phyloP scores from a whole-genome alignment of 306 rosid genomes.

The Ammopiptanthus mongolicus region DNA sequence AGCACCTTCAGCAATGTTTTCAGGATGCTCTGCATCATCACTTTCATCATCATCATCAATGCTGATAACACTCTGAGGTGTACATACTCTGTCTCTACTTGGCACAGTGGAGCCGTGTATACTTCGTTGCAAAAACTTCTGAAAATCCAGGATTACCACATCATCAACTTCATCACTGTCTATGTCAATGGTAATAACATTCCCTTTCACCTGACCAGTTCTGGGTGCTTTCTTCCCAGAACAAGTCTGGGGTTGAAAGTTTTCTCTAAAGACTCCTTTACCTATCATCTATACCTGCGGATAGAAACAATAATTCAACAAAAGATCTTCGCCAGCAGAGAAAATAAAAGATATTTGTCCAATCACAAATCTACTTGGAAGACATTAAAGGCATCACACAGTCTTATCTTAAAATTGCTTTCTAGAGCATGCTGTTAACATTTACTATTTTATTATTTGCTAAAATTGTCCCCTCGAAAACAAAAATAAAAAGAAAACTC shows the following conservation, averaged over 20 bases:
- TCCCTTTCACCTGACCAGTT: slow-evolving; percentile 32
- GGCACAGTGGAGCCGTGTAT: slow-evolving; percentile 29
- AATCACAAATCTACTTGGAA: background rate
- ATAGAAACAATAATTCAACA: slow-evolving; percentile 3
- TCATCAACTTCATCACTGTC: slow-evolving; percentile 57
- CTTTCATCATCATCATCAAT: slow-evolving; percentile 59
- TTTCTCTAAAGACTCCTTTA: slow-evolving; percentile 36
- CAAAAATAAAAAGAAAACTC: background rate
- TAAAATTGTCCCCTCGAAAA: background rate
- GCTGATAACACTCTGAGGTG: slow-evolving; percentile 44
- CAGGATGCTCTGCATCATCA: slow-evolving; percentile 29
- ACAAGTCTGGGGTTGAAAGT: slow-evolving; percentile 42
- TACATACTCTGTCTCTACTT: slow-evolving; percentile 32
- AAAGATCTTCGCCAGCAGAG: background rate
- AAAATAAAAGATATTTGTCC: background rate
- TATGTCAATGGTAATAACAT: slow-evolving; percentile 53
- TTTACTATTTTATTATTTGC: background rate
- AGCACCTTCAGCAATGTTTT: slow-evolving; percentile 34
- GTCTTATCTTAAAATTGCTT: background rate
- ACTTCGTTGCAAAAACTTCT: slow-evolving; percentile 24
- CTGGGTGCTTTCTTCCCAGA: slow-evolving; percentile 37
- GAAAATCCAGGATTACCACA: slow-evolving; percentile 48
- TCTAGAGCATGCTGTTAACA: background rate
- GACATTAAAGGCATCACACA: background rate
- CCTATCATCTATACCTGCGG: slow-evolving; percentile 50